phyloP scores from a whole-genome alignment of 345 rosid species.

The Melaleuca alternifolia region DNA sequence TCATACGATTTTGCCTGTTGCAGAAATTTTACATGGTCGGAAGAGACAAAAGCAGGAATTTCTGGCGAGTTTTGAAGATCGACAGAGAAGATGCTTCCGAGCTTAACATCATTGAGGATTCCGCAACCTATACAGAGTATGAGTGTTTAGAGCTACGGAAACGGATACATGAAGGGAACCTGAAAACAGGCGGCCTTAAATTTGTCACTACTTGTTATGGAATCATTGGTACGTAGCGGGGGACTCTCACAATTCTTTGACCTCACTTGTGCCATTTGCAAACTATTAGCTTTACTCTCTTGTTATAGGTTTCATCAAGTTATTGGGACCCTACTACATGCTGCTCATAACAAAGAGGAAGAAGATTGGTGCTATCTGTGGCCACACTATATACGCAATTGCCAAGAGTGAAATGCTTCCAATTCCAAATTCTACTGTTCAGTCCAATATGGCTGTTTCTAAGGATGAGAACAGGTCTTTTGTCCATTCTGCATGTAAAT shows the following conservation, averaged over 20 bases:
- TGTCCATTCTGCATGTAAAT: slow-evolving; percentile 80
- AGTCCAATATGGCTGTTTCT: slow-evolving; percentile 74
- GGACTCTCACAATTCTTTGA: background rate
- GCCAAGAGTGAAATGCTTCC: slow-evolving; percentile 63
- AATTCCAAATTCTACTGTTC: slow-evolving; percentile 60
- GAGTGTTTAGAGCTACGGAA: slow-evolving; percentile 56
- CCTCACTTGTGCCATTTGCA: background rate
- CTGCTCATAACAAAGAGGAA: slow-evolving; percentile 76
- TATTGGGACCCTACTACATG: slow-evolving; percentile 95
- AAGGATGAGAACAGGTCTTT: slow-evolving; percentile 98
- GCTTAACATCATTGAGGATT: slow-evolving; percentile 55
- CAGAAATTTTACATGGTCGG: slow-evolving; percentile 92
- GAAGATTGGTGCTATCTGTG: slow-evolving; percentile 82
- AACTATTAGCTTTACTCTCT: background rate
- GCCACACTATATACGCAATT: slow-evolving; percentile 62
- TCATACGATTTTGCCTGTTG: background rate
- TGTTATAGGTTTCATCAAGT: slow-evolving; percentile 68
- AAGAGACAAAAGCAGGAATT: slow-evolving; percentile 54
- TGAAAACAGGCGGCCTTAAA: slow-evolving; percentile 74
- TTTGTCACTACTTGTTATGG: slow-evolving; percentile 76
- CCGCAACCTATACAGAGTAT: slow-evolving; percentile 45
- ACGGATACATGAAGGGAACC: slow-evolving; percentile 80
- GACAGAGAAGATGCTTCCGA: slow-evolving; percentile 64
- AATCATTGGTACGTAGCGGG: slow-evolving; percentile 53
- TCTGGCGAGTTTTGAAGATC: slow-evolving; percentile 79